A percentile compares a stretch with the other conserved stretches of the same genome.
These are phyloP conservation scores for Proliferodiscus dingleyae DNA, from an alignment of 2,329 filamentous ascomycete species.

Conservation along the genomic window DNA sequence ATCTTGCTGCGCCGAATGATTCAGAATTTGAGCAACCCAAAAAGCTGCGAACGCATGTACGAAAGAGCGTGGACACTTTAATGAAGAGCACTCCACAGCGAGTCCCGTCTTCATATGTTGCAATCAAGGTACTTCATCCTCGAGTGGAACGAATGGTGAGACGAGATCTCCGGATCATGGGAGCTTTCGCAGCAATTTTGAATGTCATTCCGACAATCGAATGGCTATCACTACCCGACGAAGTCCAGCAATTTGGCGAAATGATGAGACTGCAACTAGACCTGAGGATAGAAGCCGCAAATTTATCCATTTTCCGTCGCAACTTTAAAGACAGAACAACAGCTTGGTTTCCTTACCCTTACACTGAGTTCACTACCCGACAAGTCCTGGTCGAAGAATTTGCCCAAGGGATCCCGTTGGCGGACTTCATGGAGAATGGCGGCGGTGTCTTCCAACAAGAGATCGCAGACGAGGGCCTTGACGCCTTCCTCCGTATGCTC, in stretches of 20 bases:
- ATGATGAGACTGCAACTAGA: slow-evolving; percentile 99
- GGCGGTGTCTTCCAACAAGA: slow-evolving; percentile 90
- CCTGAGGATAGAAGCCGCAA: slow-evolving; percentile 88
- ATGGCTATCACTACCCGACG: slow-evolving; percentile 93
- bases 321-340: slow-evolving; percentile 87
- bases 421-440: slow-evolving; percentile 85
- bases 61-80: slow-evolving; percentile 76
- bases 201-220: slow-evolving; percentile 91
- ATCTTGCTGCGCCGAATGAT: slow-evolving; percentile 61
- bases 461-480: slow-evolving; percentile 89
- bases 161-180: slow-evolving; percentile 92
- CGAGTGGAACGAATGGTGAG: slow-evolving; percentile 83
- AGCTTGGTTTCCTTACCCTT: slow-evolving; percentile 95
- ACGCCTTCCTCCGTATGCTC: slow-evolving; percentile 94
- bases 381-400: slow-evolving; percentile 94
- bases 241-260: slow-evolving; percentile 88
- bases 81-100: slow-evolving; percentile 81
- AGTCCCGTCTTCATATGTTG: slow-evolving; percentile 87
- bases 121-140: slow-evolving; percentile 93
- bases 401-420: slow-evolving; percentile 86
- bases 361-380: slow-evolving; percentile 85
- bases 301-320: slow-evolving; percentile 79
- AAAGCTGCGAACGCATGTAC: slow-evolving; percentile 64
- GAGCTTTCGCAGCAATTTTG: slow-evolving; percentile 77
- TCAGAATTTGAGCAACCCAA: slow-evolving; percentile 48